A percentile compares a stretch with the other conserved stretches of the same genome.
Conservation (phyloP, 2,329 filamentous ascomycete genomes). For the Penicillium sp. region DNA sequence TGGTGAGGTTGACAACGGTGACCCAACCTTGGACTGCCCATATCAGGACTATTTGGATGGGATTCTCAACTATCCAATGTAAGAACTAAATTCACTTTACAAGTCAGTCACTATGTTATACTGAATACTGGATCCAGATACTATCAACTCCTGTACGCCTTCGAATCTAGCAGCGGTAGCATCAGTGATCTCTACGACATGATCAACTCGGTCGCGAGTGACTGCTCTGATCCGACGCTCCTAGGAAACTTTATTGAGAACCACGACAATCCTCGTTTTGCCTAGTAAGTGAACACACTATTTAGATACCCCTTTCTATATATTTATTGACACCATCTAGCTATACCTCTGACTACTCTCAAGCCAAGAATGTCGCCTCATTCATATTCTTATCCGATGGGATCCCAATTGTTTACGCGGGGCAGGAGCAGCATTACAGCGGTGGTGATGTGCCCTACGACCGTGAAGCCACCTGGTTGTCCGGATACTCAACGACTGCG, state of each 20-base stretch:
- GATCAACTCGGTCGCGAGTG: conserved; percentile 33
- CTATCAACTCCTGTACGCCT: conserved; percentile 39
- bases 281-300: conserved; percentile 27
- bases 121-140: conserved; percentile 32
- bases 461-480: conserved; percentile 61
- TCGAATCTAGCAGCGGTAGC: conserved; percentile 35
- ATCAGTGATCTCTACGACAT: conserved; percentile 37
- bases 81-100: neutral
- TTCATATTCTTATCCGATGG: conserved; percentile 62
- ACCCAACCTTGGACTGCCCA: conserved; percentile 42
- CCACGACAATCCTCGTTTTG: conserved; percentile 61
- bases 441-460: conserved; percentile 53
- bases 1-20: conserved; percentile 49
- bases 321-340: conserved; percentile 2
- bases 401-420: conserved; percentile 67
- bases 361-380: conserved; percentile 63
- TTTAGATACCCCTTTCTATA: neutral
- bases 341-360: conserved; percentile 37
- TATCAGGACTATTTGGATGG: conserved; percentile 50
- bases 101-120: neutral
- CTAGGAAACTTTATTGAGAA: conserved; percentile 62
- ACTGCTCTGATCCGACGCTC: conserved; percentile 47
- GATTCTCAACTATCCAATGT: conserved; percentile 52
- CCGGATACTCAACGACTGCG: conserved; percentile 48
- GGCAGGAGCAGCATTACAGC: conserved; percentile 64